phyloP scores from a whole-genome alignment of 148 eudicot genomes.

The Diospyros kaki region DNA sequence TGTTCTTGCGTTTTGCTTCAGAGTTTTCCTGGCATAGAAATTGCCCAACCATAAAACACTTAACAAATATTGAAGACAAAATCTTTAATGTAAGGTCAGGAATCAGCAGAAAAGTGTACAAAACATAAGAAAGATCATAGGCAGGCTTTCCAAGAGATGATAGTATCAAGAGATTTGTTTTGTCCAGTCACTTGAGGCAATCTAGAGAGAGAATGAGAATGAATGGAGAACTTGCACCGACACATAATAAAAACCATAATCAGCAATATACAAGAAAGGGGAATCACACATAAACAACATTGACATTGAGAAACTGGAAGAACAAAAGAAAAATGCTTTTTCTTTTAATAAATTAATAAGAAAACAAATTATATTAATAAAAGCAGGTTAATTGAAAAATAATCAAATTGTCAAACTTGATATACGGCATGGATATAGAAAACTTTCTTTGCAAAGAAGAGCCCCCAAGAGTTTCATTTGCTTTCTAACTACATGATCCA shows the following conservation, averaged over 20 bases:
- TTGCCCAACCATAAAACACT: not conserved
- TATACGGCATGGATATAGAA: no score
- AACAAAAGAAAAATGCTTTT: not conserved
- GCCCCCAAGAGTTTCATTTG: no score
- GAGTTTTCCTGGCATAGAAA: slow-evolving; percentile 47
- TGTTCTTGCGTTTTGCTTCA: slow-evolving; percentile 75
- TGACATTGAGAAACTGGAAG: not conserved
- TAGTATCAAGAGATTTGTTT: not conserved
- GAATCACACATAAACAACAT: not conserved
- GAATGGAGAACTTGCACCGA: not conserved
- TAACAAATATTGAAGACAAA: not conserved
- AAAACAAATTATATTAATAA: no score
- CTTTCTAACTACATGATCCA: no score
- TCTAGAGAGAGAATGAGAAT: not conserved
- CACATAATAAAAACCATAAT: not conserved
- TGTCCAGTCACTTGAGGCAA: not conserved
- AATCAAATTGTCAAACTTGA: no score
- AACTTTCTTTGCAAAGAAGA: no score
- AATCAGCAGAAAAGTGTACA: slow-evolving; percentile 5
- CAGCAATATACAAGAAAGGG: no score
- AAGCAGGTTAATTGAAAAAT: no score
- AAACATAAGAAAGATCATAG: not conserved
- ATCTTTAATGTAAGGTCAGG: not conserved
- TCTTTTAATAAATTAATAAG: not conserved
- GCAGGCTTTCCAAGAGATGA: not conserved